Conservation (phyloP, 768 basidiomycete species). For the Cystofilobasidium capitatum region DNA sequence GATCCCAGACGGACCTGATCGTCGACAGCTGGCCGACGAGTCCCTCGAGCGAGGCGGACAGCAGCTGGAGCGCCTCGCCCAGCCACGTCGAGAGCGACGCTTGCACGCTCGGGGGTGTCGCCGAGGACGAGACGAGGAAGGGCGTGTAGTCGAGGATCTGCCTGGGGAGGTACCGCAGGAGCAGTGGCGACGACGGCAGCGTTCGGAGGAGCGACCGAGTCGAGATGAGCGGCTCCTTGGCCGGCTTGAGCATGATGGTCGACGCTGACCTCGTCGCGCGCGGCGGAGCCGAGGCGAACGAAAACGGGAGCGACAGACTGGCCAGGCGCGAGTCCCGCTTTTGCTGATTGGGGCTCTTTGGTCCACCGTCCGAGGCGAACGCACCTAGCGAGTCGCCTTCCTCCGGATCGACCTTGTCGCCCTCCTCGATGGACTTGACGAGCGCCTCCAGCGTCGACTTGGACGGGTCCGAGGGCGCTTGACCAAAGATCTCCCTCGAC, state of each 20-base stretch:
- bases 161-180: slow-evolving; percentile 58
- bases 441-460: slow-evolving; percentile 14
- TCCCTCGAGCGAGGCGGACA: slow-evolving; percentile 30
- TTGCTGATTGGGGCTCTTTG: slow-evolving; percentile 5
- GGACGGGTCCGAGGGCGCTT: not conserved
- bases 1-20: slow-evolving; percentile 58
- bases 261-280: slow-evolving; percentile 3
- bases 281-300: slow-evolving; percentile 30
- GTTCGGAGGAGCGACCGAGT: slow-evolving; percentile 58
- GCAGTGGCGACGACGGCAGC: slow-evolving; percentile 74
- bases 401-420: slow-evolving; percentile 8
- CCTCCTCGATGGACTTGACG: slow-evolving; percentile 20
- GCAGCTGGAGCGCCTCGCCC: slow-evolving; percentile 42
- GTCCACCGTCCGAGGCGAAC: not conserved
- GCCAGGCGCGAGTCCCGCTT: slow-evolving; percentile 40
- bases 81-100: slow-evolving; percentile 54
- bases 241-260: not conserved
- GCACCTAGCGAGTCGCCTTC: not conserved
- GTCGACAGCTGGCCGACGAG: slow-evolving; percentile 62
- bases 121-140: slow-evolving; percentile 62
- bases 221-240: slow-evolving; percentile 41
- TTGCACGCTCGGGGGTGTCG: slow-evolving; percentile 43
- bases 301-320: slow-evolving; percentile 34
- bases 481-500: slow-evolving; percentile 52
- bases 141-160: slow-evolving; percentile 70